Evolutionary conservation across 305 asterid species (phyloP).

Genomic region (Caryopteris hybrid): DNA sequence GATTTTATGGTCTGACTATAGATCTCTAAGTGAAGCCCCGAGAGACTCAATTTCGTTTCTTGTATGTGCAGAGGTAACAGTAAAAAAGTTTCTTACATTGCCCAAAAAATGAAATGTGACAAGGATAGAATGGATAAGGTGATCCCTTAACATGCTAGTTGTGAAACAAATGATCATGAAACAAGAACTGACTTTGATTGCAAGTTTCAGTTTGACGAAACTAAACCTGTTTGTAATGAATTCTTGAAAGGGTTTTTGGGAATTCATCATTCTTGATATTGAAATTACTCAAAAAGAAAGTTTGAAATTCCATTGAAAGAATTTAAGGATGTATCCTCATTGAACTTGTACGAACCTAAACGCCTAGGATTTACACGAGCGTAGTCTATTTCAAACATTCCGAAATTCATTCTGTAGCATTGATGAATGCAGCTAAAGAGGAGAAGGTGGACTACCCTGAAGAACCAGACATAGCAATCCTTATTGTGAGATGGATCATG

Average conservation of each 20-base stretch:
- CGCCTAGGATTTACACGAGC: not conserved
- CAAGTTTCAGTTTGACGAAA: not conserved
- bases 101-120: too few species aligned
- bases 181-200: not conserved
- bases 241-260: not conserved
- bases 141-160: not conserved
- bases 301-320: not conserved
- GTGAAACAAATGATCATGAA: not conserved
- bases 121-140: not conserved
- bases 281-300: too few species aligned
- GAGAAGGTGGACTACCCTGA: slow-evolving; percentile 14
- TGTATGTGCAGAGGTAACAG: not conserved
- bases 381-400: not conserved
- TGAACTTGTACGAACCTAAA: not conserved
- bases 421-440: slow-evolving; percentile 27
- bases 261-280: not conserved
- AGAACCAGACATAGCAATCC: slow-evolving; percentile 22
- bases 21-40: too few species aligned
- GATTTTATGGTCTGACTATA: not conserved
- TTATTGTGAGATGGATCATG: slow-evolving; percentile 39
- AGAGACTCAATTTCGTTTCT: too few species aligned
- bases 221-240: not conserved
- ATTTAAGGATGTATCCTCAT: not conserved
- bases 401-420: not conserved
- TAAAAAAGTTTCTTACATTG: too few species aligned